Evolutionary conservation across 2,329 filamentous ascomycete genomes (phyloP), one percentile per base, ranked within the genome.

Genomic region (Tolypocladium pustulatum): DNA sequence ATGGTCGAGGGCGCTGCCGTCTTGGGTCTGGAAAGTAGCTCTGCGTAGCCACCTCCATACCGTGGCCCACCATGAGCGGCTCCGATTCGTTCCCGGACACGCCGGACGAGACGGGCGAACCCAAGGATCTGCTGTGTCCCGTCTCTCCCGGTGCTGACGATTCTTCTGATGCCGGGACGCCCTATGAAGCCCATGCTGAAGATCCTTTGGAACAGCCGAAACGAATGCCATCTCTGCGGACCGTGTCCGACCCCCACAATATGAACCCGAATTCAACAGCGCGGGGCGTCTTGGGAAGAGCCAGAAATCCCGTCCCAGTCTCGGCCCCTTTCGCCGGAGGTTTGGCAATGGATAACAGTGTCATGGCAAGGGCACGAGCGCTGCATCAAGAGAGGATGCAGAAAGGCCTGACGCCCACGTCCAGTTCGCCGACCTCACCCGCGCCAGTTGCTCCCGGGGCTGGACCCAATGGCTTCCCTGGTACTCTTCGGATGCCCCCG

Each of bases 231-330:
- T 83, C 83, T 6, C 71, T 85, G 49, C 82, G 85, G 65, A 82
- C 83, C 54, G 72, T 82, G 25, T 84, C 85, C 57, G 82, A 86
- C 55, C 75, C 85, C 25, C 75, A 78, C 63, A 77, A 75, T 58
- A 91, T 96, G 84, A 90, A 84, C 58, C 76, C 88, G 8, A 91
- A 86, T n/a, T 96, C 91, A n/a, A 94, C 88, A 34, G 86, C 90
- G 46, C 78, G 92, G 4, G 91, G 91, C 46, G 82, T 89, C 59
- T 76, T 96, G 67, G 91, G 87, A 71, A 83, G 75, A 63, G 84
- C 82, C 5, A 77, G 84, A 60, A 77, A 81, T 55, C 84, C 82
- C 3, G 69, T 74, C 25, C 73, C 74, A 17, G 68, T 74, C 13
- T 68, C 76, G 5, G 69, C 73, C 27, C 71, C 69, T 57, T 70